Conservation (phyloP, 2,329 filamentous ascomycete species). For the Colletotrichum cereale region DNA sequence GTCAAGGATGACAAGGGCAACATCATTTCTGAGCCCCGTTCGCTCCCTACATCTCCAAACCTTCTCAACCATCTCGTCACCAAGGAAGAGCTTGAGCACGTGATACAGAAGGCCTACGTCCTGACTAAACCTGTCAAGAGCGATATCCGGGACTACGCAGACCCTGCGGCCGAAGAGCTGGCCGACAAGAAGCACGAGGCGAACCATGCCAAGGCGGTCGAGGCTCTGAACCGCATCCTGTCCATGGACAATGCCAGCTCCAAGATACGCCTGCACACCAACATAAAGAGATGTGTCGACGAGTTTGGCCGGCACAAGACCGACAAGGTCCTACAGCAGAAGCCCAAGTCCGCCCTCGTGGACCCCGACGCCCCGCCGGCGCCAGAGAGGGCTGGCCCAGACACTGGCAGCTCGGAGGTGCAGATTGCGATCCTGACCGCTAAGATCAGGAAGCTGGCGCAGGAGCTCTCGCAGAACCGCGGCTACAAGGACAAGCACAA, state of each 20-base stretch:
- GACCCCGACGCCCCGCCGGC: slow-evolving; percentile 54
- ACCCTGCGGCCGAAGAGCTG: slow-evolving; percentile 54
- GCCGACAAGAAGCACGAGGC: slow-evolving; percentile 60
- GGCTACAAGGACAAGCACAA: slow-evolving; percentile 93
- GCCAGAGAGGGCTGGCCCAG: slow-evolving; percentile 79
- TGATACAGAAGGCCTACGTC: slow-evolving; percentile 75
- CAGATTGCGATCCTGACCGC: slow-evolving; percentile 95
- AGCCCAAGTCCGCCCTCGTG: slow-evolving; percentile 62
- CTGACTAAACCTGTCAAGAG: slow-evolving; percentile 70
- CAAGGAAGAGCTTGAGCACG: slow-evolving; percentile 73
- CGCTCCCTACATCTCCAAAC: slow-evolving; percentile 61
- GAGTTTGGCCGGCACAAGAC: slow-evolving; percentile 93
- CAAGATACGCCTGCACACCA: slow-evolving; percentile 83
- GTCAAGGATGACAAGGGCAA: slow-evolving; percentile 58
- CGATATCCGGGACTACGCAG: slow-evolving; percentile 50
- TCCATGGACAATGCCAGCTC: slow-evolving; percentile 81
- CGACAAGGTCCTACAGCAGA: slow-evolving; percentile 76
- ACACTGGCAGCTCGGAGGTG: slow-evolving; percentile 97
- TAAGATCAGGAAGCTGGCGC: slow-evolving; percentile 87
- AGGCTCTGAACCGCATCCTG: slow-evolving; percentile 84
- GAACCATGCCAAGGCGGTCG: slow-evolving; percentile 75
- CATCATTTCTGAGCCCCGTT: slow-evolving; percentile 52
- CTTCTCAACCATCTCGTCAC: slow-evolving; percentile 83
- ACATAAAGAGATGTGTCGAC: slow-evolving; percentile 86
- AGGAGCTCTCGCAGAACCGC: slow-evolving; percentile 74